Conservation (phyloP, 108 stramenopile species). For the Epipyxis sp. region DNA sequence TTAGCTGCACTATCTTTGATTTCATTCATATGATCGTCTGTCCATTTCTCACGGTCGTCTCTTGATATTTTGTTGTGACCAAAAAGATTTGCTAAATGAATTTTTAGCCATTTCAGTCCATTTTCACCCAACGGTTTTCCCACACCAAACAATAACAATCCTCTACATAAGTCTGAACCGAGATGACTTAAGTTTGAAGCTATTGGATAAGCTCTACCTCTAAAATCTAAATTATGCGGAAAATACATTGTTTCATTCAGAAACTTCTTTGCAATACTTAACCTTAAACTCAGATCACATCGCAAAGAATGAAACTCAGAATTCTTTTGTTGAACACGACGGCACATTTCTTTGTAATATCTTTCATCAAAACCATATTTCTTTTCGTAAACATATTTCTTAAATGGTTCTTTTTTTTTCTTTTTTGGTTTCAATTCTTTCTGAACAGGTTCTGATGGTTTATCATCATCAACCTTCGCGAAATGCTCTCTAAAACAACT, state of each 20-base stretch:
- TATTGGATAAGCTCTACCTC: slow-evolving; percentile 94
- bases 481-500: slow-evolving; percentile 21
- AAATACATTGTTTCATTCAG: slow-evolving; percentile 82
- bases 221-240: slow-evolving; percentile 98
- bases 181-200: slow-evolving; percentile 96
- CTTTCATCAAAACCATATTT: too few species aligned
- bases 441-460: background rate
- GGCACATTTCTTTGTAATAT: background rate
- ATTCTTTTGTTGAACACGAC: background rate
- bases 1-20: slow-evolving; percentile 70
- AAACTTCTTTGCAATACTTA: slow-evolving; percentile 78
- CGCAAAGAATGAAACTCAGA: slow-evolving; percentile 65
- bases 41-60: slow-evolving; percentile 84
- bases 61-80: slow-evolving; percentile 74
- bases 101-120: slow-evolving; percentile 70
- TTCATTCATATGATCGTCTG: slow-evolving; percentile 78
- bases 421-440: too few species aligned
- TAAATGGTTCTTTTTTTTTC: background rate
- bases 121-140: slow-evolving; percentile 77
- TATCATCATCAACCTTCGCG: background rate
- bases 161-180: slow-evolving; percentile 91
- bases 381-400: too few species aligned
- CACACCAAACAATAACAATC: slow-evolving; percentile 81
- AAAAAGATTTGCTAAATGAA: slow-evolving; percentile 92
- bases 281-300: slow-evolving; percentile 76